Evolutionary conservation across 192 early-diverging fungal species (phyloP).

Genomic region (Entomortierella beljakovae): DNA sequence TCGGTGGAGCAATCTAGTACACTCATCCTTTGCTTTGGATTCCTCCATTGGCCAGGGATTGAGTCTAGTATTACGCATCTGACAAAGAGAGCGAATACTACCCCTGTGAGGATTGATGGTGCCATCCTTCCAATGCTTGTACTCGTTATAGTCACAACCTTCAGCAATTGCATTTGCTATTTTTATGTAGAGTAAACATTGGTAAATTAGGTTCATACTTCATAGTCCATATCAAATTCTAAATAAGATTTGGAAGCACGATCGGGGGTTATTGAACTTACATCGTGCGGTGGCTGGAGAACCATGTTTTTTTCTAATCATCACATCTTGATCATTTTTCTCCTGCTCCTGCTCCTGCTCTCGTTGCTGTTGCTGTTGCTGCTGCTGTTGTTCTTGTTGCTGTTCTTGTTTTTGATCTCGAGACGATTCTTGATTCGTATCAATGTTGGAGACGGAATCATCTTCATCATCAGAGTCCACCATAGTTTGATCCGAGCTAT

Average conservation of each 20-base stretch:
- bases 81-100: slow-evolving; percentile 7
- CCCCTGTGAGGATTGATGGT: slow-evolving; percentile 30
- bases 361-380: slow-evolving; percentile 2
- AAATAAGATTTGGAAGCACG: no score
- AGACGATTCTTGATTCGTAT: neutral
- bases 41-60: slow-evolving; percentile 41
- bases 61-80: slow-evolving; percentile 25
- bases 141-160: slow-evolving; percentile 36
- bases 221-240: no score
- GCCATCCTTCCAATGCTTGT: slow-evolving; percentile 44
- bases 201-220: no score
- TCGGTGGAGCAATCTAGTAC: slow-evolving; percentile 36
- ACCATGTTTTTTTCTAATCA: slow-evolving; percentile 18
- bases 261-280: slow-evolving; percentile 11
- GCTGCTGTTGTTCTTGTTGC: neutral
- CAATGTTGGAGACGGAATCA: neutral
- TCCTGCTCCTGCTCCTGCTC: slow-evolving; percentile 3
- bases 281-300: slow-evolving; percentile 14
- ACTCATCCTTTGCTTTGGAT: slow-evolving; percentile 40
- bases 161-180: slow-evolving; percentile 46
- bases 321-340: slow-evolving; percentile 7
- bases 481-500: neutral
- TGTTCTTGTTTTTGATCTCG: no score
- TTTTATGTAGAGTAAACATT: neutral
- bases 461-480: neutral